These are phyloP conservation scores for Trametes versicolor DNA, from an alignment of 1,284 basidiomycete genomes.

Conservation along the genomic window DNA sequence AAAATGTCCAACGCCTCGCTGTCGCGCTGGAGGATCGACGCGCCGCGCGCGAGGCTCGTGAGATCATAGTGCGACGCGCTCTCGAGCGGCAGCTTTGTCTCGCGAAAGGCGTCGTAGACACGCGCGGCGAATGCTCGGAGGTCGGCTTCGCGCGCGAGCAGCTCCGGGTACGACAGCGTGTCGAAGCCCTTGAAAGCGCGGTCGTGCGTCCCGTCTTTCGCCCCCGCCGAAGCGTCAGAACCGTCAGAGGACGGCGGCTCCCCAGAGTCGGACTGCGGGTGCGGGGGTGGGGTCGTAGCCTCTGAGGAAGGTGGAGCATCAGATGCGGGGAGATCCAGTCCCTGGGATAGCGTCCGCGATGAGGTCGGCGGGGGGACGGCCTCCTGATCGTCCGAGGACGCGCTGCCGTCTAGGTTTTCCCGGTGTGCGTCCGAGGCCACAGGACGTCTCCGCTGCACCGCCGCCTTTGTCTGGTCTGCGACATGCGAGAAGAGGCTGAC, in stretches of 20 bases:
- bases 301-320: conserved; percentile 25
- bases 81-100: conserved; percentile 55
- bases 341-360: conserved; percentile 16
- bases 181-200: conserved; percentile 11
- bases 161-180: conserved; percentile 25
- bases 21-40: conserved; percentile 64
- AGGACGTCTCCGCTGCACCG: conserved; percentile 4
- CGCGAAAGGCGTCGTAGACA: conserved; percentile 56
- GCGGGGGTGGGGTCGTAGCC: conserved; percentile 32
- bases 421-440: conserved; percentile 18
- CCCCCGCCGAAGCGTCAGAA: conserved; percentile 9
- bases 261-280: conserved; percentile 14
- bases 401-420: conserved; percentile 21
- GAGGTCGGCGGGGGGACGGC: conserved; percentile 15
- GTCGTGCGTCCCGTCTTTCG: conserved; percentile 5
- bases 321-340: conserved; percentile 31
- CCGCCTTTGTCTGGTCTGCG: conserved; percentile 34
- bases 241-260: conserved; percentile 18
- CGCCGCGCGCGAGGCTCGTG: conserved; percentile 68
- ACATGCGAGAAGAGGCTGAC: conserved; percentile 58
- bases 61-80: conserved; percentile 60
- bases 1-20: conserved; percentile 59
- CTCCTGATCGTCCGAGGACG: conserved; percentile 18
- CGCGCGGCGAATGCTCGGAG: conserved; percentile 53
- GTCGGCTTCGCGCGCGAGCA: conserved; percentile 40